Base-by-base conservation (phyloP, 2,329 filamentous ascomycete species). In the Botryosphaeria dothidea region DNA sequence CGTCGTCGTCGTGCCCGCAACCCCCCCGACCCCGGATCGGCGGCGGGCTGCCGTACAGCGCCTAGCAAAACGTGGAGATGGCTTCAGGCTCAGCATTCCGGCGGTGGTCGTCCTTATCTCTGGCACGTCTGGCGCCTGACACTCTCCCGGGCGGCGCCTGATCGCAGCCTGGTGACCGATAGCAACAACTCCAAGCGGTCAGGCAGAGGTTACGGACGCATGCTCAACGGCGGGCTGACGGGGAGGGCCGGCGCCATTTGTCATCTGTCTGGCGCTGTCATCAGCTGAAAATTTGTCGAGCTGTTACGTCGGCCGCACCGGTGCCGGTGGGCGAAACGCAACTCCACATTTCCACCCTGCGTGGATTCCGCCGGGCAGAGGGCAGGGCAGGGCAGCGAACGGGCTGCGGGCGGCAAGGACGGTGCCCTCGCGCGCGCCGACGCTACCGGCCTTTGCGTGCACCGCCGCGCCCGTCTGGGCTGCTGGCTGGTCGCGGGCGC, bases 211-310 rank as follows among this genome's bases (percentile, higher is more conserved):
- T 17, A 23, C 56, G 56, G 17, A 4, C 56, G 56, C 36, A 58
- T 34, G 56, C 38, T 46, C 38, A 45, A 45, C 54, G 56, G 38
- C 38, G 15, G 38, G 17, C 38, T 41, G 38, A 41, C 38, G 11
- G 38, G 38, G 11, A n/a, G 38, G 56, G 54, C 36, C 54, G 54
- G 54, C 54, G 54, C 56, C 38, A 60, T 60, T 60, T 60, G 56
- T 60, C 56, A 60, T 60, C 56, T 48, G 56, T 60, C 56, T 60
- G 46, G 56, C 56, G 56, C 56, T 60, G 56, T 17, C 56, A 60
- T 60, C 56, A 60, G 56, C 56, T 60, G 56, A 60, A 60, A 60
- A 60, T 60, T 60, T 60, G 56, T 60, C 56, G 56, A 46, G 56
- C 41, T 60, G 56, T 60, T 46, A 60, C 56, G 56, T 60, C 56